Evolutionary conservation across 768 basidiomycete genomes (phyloP).

Genomic region (Russula earlei): DNA sequence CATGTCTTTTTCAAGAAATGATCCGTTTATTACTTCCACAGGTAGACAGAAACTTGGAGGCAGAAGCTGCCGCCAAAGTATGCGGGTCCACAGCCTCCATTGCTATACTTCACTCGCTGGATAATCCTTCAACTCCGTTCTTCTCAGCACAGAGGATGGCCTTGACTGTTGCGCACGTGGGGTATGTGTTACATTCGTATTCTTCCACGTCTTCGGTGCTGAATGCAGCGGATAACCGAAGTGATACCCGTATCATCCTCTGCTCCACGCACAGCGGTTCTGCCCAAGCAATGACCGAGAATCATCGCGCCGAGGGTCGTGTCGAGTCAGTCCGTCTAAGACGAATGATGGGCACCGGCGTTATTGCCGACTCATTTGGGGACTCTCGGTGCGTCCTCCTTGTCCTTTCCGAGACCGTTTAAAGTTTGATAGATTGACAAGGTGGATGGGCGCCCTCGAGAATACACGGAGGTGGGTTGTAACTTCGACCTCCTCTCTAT

Average conservation of each 20-base stretch:
- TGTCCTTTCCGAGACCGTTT: too few relatives aligned
- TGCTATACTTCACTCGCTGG: conserved; percentile 84
- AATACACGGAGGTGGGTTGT: conserved; percentile 75
- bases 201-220: background rate
- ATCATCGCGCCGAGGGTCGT: conserved; percentile 89
- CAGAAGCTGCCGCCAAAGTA: conserved; percentile 55
- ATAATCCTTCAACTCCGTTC: conserved; percentile 70
- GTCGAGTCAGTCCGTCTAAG: conserved; percentile 79
- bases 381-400: conserved; percentile 60
- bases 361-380: conserved; percentile 91
- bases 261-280: conserved; percentile 64
- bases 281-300: conserved; percentile 84
- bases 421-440: conserved; percentile 23
- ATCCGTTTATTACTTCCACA: conserved; percentile 23
- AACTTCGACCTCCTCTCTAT: background rate
- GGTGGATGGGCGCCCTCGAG: conserved; percentile 91
- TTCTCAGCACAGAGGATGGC: conserved; percentile 68
- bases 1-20: background rate
- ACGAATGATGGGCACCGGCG: conserved; percentile 79
- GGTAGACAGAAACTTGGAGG: conserved; percentile 70
- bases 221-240: conserved; percentile 24
- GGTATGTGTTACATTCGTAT: conserved; percentile 38
- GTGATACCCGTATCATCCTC: conserved; percentile 84
- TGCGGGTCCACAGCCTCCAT: conserved; percentile 91
- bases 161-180: conserved; percentile 87